These are phyloP conservation scores for Saturnispora sekii DNA, from an alignment of 805 yeast genomes.

Conservation along the genomic window DNA sequence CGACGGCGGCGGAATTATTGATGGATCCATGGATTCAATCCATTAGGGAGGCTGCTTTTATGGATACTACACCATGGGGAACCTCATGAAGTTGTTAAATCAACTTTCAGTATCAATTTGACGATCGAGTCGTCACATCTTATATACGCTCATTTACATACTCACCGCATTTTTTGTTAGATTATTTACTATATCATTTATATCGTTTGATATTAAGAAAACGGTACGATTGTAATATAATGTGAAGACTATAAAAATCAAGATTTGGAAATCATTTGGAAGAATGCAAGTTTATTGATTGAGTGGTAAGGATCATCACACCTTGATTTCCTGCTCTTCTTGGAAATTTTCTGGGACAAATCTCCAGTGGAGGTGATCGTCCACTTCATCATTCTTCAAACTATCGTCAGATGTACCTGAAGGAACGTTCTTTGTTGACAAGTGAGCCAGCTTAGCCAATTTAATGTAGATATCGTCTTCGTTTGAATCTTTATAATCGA, in stretches of 20 bases:
- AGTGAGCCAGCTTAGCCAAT: conserved; percentile 38
- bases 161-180: no score
- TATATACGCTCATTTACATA: no score
- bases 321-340: conserved; percentile 47
- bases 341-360: conserved; percentile 45
- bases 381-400: conserved; percentile 43
- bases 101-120: not conserved
- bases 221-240: not conserved
- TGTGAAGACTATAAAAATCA: not conserved
- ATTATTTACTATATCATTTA: no score
- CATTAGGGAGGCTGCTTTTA: conserved; percentile 62
- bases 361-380: conserved; percentile 56
- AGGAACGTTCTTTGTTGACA: conserved; percentile 56
- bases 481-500: conserved; percentile 28
- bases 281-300: not conserved
- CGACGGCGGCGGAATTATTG: conserved; percentile 75
- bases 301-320: conserved; percentile 18
- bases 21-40: conserved; percentile 84
- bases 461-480: conserved; percentile 25
- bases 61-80: conserved; percentile 23
- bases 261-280: not conserved
- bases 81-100: conserved; percentile 1
- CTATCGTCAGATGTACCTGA: conserved; percentile 42
- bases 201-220: no score
- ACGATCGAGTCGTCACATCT: not conserved